Base-by-base conservation (phyloP, 2,329 filamentous ascomycete species). In the Penicillium corylophilum region DNA sequence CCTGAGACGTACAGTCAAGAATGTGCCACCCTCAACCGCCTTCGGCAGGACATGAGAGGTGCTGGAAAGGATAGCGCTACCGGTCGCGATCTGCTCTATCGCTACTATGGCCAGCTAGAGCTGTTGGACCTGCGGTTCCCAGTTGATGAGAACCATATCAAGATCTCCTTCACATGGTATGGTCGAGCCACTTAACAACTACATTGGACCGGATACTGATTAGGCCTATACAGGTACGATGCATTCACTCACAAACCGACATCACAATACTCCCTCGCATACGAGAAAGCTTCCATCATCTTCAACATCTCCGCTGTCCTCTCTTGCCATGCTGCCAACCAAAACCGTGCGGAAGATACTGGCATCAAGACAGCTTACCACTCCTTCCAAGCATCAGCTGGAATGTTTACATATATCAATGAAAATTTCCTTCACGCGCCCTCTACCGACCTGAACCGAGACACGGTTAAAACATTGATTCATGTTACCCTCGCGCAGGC, bases 341-440 rank as follows among this genome's bases (percentile, higher is more conserved):
- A 99, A 74, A 92, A 94, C 62, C 86, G 94, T 44, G 88, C 89
- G 58, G 92, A 97, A 69, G 94, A 99, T 67, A 82, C 88, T 5
- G 93, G 93, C 29, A 82, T 97, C 69, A 99, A 99, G 77, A 93
- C 91, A 13, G 90, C 94, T 16, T 99, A 97, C 70, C 93, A 99
- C 73, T 96, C 92, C 18, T 97, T 97, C 76, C 94, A 99, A 73
- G 94, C 94, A 36, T 92, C 93, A 7, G 94, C 94, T 9, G 94
- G 94, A 76, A 99, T 99, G 94, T 99, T 97, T 73, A 97, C 93
- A 47, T 99, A 99, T 67, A 99, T 99, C 77, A 99, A 99, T 74
- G 94, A 99, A 75, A 99, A 99, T 76, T 99, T 99, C 70, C 79
- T 99, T 31, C 94, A 99, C 66, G 94, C 94, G 1, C 94, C 95